Evolutionary conservation across 352 stramenopile species (phyloP), one percentile per base, ranked within the genome.

Genomic region (Aphanomyces invadans): DNA sequence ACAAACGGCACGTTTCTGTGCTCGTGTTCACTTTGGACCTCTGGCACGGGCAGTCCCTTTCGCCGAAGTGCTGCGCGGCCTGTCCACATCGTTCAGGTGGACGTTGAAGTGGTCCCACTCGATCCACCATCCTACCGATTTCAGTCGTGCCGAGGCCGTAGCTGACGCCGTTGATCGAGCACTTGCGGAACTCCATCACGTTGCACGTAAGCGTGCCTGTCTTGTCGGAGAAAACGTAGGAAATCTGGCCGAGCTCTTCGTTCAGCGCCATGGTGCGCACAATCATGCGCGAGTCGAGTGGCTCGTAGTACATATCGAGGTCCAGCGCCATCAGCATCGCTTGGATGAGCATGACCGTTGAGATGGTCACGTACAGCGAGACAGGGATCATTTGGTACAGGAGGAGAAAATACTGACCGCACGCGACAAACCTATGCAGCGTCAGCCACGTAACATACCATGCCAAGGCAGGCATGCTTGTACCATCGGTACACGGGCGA

Each of bases 171-270:
- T 80, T 88, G 53, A 98, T 92, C 1, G 88, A 93, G 63, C 92
- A 97, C 61, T 96, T 96, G 33, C 92, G 78, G 53, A 98, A 98
- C 71, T 98, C 87, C 97, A 99, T 99, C 4, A 99, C 79, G 75
- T 99, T 99, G 73, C 95, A 97, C 1, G 97, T 99, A 2, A 99
- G 76, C 23, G 97, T 99, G n/a, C 97, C 97, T 1, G 97, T 99
- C 70, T 99, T 99, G 77, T 99, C 97, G 0, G 87, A 98, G 73
- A 99, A 99, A 4, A 99, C 92, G 70, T 99, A 98, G 29, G 96
- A 89, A 51, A 99, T 96, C 79, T 98, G 90, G 2, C 96, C 97
- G 11, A 98, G 79, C 60, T 98, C 90, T 73, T 96, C 93, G 53
- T 96, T 97, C 26, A 98, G 81, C n/a, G 90, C 92, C 76, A 95